A percentile compares a stretch with the other conserved stretches of the same genome.
Evolutionary conservation across 2,329 filamentous ascomycete species (phyloP).

Genomic region (Xylaria multiplex): DNA sequence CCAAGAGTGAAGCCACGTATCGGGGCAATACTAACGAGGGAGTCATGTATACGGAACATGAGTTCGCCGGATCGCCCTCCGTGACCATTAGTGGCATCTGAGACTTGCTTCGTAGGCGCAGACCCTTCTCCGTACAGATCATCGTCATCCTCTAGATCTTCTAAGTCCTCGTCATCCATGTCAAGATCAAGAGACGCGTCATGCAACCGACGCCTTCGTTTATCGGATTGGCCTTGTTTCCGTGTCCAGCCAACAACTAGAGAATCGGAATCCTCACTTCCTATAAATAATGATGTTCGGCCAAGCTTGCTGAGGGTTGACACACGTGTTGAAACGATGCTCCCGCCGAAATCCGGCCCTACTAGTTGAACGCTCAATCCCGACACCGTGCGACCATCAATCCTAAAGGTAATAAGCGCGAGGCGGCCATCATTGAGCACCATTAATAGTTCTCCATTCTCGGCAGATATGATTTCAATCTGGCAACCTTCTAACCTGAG

Average conservation of each 20-base stretch:
- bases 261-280: conserved; percentile 85
- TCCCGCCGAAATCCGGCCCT: conserved; percentile 69
- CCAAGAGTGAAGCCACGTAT: conserved; percentile 80
- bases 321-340: conserved; percentile 67
- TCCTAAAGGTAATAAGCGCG: conserved; percentile 79
- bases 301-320: conserved; percentile 77
- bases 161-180: conserved; percentile 62
- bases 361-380: conserved; percentile 80
- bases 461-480: conserved; percentile 78
- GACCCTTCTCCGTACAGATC: conserved; percentile 72
- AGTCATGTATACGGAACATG: conserved; percentile 80
- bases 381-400: conserved; percentile 92
- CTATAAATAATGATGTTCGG: conserved; percentile 79
- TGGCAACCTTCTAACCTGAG: conserved; percentile 84
- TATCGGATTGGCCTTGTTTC: conserved; percentile 68
- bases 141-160: conserved; percentile 69
- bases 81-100: conserved; percentile 52
- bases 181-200: conserved; percentile 64
- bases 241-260: conserved; percentile 81
- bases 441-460: conserved; percentile 85
- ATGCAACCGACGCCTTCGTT: conserved; percentile 69
- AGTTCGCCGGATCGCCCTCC: conserved; percentile 70
- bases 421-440: conserved; percentile 80
- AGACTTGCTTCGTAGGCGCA: conserved; percentile 49
- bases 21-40: conserved; percentile 79